Evolutionary conservation across 2,329 filamentous ascomycete species (phyloP), one percentile per base, ranked within the genome.

Genomic region (Cercospora janseana): DNA sequence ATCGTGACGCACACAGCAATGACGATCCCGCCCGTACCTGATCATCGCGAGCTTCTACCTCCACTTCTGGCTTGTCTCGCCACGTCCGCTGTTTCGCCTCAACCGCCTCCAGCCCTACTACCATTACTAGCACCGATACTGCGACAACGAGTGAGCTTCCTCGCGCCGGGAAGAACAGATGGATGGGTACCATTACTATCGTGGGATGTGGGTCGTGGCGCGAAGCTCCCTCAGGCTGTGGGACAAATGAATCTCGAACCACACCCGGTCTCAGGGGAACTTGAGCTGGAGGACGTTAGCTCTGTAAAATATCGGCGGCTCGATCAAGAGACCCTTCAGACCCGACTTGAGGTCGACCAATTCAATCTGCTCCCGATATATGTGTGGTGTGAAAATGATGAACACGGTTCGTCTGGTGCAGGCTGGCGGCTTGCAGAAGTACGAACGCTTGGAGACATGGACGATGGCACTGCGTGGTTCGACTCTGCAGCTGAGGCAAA

Each of bases 181-280:
- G 61, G 63, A 35, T 92, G 88, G 87, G 78, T 92, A 12, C 77
- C 81, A 1, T 75, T 91, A 24, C 75, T 92, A 18, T 85, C 81
- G 64, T 91, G 88, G 73, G 80, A 87, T 61, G 62, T 75, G 6
- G 68, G 76, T 56, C 72, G 79, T 34, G 80, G 77, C 3, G 72
- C 78, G 24, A 78, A 75, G 57, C 75, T 92, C 13, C 74, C 78
- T n/a, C 73, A 80, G 51, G 72, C 85, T 10, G 81, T 82, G 24
- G 77, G 78, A 59, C 77, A 78, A 49, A 80, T 86, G 46, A 72
- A 77, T 37, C 73, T 92, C 24, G 86, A 91, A 66, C 86, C 86
- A n/a, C 88, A 93, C 62, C 88, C 88, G 3, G 81, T 86, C 4
- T 89, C 86, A 2, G 87, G 87, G 46, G 87, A 91, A 67, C 80